Evolutionary conservation across 2,329 filamentous ascomycete species (phyloP).

Genomic region (Cercospora sp.): DNA sequence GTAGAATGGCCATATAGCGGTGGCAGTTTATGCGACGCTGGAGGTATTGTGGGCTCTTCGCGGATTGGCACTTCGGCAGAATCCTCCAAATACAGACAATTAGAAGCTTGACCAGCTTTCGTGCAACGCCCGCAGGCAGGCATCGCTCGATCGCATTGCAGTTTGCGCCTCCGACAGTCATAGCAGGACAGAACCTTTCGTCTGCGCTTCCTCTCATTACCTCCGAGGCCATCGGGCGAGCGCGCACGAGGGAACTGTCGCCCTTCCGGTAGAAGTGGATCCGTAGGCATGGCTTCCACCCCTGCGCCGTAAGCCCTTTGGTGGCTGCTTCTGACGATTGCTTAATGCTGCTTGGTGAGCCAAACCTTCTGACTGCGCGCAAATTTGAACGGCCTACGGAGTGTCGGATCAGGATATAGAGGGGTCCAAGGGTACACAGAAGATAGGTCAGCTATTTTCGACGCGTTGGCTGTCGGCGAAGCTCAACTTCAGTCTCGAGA

Average conservation of each 20-base stretch:
- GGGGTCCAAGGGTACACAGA: not conserved
- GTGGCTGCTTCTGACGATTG: not conserved
- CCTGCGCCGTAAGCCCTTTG: not conserved
- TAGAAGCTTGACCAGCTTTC: slow-evolving; percentile 45
- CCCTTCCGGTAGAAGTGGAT: slow-evolving; percentile 27
- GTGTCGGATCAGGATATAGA: not conserved
- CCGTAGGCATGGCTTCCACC: slow-evolving; percentile 21
- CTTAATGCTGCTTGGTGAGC: not conserved
- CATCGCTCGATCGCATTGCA: slow-evolving; percentile 49
- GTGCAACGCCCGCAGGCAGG: slow-evolving; percentile 49
- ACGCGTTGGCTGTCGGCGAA: not conserved
- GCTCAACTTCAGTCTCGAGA: not conserved
- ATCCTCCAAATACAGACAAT: slow-evolving; percentile 45
- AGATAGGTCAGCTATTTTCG: not conserved
- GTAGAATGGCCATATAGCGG: slow-evolving; percentile 37
- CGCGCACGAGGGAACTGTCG: slow-evolving; percentile 24
- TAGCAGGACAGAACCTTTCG: slow-evolving; percentile 51
- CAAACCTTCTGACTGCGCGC: not conserved
- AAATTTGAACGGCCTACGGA: not conserved
- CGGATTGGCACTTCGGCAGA: slow-evolving; percentile 29
- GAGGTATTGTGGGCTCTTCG: slow-evolving; percentile 26
- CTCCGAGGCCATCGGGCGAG: slow-evolving; percentile 24
- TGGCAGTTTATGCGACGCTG: slow-evolving; percentile 17
- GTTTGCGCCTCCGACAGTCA: slow-evolving; percentile 49
- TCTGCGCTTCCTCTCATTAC: slow-evolving; percentile 45